Conservation (phyloP, 139 green algal species). For the Microglena sp. region DNA sequence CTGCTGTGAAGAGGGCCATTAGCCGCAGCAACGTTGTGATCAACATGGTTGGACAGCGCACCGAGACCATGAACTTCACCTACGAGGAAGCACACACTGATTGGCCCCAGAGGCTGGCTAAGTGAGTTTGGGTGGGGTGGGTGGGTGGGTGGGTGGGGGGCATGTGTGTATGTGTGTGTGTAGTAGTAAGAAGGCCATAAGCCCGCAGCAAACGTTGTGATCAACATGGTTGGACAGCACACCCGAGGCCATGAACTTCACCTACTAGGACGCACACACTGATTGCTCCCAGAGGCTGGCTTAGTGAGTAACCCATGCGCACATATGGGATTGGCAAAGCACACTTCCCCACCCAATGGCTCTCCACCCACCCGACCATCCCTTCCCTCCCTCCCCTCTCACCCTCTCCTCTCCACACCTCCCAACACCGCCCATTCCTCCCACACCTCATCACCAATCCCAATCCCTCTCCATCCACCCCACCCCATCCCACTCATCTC, state of each 20-base stretch:
- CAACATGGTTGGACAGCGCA: slow-evolving; percentile 82
- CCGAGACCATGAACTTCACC: slow-evolving; percentile 86
- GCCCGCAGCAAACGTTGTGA: slow-evolving; percentile 67
- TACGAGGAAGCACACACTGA: slow-evolving; percentile 68
- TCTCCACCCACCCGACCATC: too few relatives aligned
- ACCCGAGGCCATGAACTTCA: slow-evolving; percentile 89
- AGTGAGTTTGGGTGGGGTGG: slow-evolving; percentile 10
- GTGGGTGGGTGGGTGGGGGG: slow-evolving; percentile 16
- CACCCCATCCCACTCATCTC: too few relatives aligned
- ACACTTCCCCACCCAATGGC: too few relatives aligned
- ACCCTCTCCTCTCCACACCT: too few relatives aligned
- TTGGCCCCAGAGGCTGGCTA: slow-evolving; percentile 19
- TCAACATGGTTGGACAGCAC: slow-evolving; percentile 86
- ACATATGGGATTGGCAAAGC: too few relatives aligned
- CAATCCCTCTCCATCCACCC: too few relatives aligned
- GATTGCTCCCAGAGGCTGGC: slow-evolving; percentile 20
- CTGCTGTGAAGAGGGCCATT: slow-evolving; percentile 55
- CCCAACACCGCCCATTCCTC: too few relatives aligned
- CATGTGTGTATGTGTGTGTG: slow-evolving; percentile 5
- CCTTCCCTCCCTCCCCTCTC: too few relatives aligned
- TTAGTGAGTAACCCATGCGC: too few relatives aligned
- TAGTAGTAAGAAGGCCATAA: slow-evolving; percentile 45
- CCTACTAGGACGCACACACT: slow-evolving; percentile 67
- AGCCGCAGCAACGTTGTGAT: slow-evolving; percentile 73
- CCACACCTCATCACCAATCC: too few relatives aligned